phyloP scores from a whole-genome alignment of 176 grass and related monocot genomes.

The Phyllostachys edulis region DNA sequence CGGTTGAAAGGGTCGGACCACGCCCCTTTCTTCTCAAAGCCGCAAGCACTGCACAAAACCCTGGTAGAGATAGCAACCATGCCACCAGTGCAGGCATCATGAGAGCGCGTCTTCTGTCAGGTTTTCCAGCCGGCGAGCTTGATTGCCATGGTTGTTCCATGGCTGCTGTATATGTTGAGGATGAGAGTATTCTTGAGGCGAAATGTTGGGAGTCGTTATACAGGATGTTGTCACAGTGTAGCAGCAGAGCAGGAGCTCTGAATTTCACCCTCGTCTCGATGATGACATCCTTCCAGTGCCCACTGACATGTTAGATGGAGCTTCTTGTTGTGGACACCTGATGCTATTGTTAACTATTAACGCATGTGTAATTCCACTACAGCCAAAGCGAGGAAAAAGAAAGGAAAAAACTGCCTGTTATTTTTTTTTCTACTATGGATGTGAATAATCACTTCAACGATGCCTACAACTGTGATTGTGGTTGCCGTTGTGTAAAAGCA shows the following conservation, averaged over 20 bases:
- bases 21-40: constrained; percentile 96
- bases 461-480: background rate
- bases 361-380: background rate
- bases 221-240: background rate
- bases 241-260: background rate
- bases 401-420: background rate
- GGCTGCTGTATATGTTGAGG: constrained; percentile 35
- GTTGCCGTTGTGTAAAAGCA: background rate
- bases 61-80: constrained; percentile 77
- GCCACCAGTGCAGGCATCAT: constrained; percentile 29
- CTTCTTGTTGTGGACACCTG: background rate
- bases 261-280: background rate
- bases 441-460: background rate
- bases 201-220: background rate
- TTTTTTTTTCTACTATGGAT: background rate
- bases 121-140: background rate
- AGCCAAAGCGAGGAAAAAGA: background rate
- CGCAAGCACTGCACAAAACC: constrained; percentile 75
- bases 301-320: background rate
- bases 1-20: constrained; percentile 86
- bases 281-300: background rate
- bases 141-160: background rate
- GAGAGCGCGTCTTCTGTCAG: background rate
- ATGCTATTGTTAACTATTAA: background rate
- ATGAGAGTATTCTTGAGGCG: background rate